Evolutionary conservation across 78 protist species (phyloP), one percentile per base, ranked within the genome.

Genomic region (Ministeria vibrans): DNA sequence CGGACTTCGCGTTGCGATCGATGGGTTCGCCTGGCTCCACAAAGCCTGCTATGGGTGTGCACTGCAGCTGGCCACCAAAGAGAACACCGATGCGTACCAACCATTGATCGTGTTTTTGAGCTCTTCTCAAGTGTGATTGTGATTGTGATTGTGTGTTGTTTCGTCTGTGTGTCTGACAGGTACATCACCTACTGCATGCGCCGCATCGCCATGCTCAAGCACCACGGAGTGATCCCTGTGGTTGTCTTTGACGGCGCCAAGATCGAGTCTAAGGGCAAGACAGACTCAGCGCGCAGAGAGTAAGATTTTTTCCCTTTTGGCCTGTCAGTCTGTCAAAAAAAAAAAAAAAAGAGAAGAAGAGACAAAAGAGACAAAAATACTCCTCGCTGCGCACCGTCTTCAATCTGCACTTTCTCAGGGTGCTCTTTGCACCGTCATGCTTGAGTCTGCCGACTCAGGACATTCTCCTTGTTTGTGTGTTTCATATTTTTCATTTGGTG

Each of bases 1-100:
- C 3, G 94, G 90, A 1, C 53, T 75, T 76, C 23, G 78, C 1
- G 94, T 91, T 2, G 98, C 92, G 20, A 75, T 94, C n/a, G 98
- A 96, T 53, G 92, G 87, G 22, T 95, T 84, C 25, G 28, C 76
- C 43, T 94, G 98, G 98, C 82, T 66, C 32, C 73, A 66, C 46
- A 3, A 22, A 6, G 73, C 34, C 18, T 0, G 32, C 18, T 66
- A 66, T 22, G 43, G 32, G 27, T 66, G 46, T 28, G 73, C 73
- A 30, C 13, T 41, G 25, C 51, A 66, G 73, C 46, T 66, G 6
- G 28, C 22, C 34, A 4, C 34, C 2, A 30, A 1, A 4, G 41
- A 41, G 27, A 3, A 4, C 30, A 66, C 73, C 20, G 73, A 66
- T 7, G 46, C 3, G 64, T 59, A 59, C 32, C 30, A 3, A 27